Evolutionary conservation across 345 rosid species (phyloP).

Genomic region (Pistacia integerrima): DNA sequence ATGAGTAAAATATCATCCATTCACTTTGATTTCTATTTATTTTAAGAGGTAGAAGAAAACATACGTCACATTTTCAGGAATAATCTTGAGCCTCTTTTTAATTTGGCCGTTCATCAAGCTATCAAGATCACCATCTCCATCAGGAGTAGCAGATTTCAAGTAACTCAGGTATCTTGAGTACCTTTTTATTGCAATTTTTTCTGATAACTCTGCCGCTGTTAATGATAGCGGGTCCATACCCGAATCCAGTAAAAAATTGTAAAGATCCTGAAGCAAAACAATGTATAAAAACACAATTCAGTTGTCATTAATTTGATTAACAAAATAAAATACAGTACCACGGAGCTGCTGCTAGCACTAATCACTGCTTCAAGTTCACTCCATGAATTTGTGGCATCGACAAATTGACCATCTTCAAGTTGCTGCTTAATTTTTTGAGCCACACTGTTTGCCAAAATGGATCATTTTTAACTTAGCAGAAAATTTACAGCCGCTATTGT

Average conservation of each 20-base stretch:
- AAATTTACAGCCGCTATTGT: neutral
- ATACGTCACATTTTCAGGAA: conserved; percentile 65
- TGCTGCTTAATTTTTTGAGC: conserved; percentile 65
- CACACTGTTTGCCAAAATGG: conserved; percentile 36
- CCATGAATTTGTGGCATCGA: conserved; percentile 71
- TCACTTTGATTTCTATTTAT: too few relatives aligned
- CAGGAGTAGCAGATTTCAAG: conserved; percentile 31
- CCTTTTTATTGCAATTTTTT: conserved; percentile 36
- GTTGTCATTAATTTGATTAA: too few relatives aligned
- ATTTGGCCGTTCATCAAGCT: conserved; percentile 70
- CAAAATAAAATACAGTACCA: conserved; percentile 40
- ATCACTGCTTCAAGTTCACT: conserved; percentile 52
- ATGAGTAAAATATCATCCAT: neutral
- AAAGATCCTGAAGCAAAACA: conserved; percentile 57
- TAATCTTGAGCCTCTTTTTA: conserved; percentile 71
- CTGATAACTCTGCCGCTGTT: conserved; percentile 30
- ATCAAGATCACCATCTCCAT: conserved; percentile 36
- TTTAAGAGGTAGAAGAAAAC: conserved; percentile 10
- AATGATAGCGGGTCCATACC: conserved; percentile 48
- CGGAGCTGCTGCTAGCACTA: conserved; percentile 43
- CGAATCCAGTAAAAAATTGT: conserved; percentile 70
- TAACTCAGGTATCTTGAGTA: conserved; percentile 57
- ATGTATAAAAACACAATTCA: neutral
- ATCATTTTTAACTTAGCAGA: neutral
- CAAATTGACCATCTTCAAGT: conserved; percentile 45